Evolutionary conservation across 129 eudicot species (phyloP).

Genomic region (Tanacetum coccineum): DNA sequence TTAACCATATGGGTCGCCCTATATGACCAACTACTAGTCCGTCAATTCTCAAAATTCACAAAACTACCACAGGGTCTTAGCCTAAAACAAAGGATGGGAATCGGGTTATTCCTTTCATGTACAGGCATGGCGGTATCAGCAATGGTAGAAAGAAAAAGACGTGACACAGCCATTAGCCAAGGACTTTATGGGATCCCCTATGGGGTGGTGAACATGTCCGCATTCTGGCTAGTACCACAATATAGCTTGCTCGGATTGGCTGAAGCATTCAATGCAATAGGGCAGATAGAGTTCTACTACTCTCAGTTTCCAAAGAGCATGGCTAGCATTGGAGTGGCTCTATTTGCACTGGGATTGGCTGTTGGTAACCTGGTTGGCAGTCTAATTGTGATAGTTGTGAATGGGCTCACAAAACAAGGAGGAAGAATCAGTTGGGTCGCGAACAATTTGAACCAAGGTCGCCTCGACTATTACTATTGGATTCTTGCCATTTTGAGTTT

Average conservation of each 20-base stretch:
- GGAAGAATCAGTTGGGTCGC: conserved; percentile 66
- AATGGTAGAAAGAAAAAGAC: conserved; percentile 47
- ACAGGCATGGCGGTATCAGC: conserved; percentile 45
- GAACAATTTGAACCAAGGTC: conserved; percentile 60
- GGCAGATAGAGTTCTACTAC: conserved; percentile 72
- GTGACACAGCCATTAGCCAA: conserved; percentile 41
- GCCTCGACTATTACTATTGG: conserved; percentile 80
- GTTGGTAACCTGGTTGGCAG: conserved; percentile 61
- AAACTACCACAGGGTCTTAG: conserved; percentile 44
- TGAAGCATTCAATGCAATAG: conserved; percentile 77
- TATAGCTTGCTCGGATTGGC: conserved; percentile 57
- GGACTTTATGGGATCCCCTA: conserved; percentile 33
- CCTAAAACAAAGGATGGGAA: conserved; percentile 65
- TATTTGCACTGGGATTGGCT: conserved; percentile 56
- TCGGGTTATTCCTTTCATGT: conserved; percentile 51
- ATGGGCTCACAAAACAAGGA: conserved; percentile 32
- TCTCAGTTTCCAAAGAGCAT: conserved; percentile 83
- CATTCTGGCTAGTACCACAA: conserved; percentile 73
- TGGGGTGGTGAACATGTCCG: conserved; percentile 60
- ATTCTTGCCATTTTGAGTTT: conserved; percentile 43
- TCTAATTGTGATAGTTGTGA: conserved; percentile 41
- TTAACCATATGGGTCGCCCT: conserved; percentile 61
- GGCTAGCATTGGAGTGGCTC: conserved; percentile 75
- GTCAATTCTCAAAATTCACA: conserved; percentile 40
- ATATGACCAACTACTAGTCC: conserved; percentile 62